phyloP scores from a whole-genome alignment of 164 flowering plant genomes.

The Chloranthus sessilifolius region DNA sequence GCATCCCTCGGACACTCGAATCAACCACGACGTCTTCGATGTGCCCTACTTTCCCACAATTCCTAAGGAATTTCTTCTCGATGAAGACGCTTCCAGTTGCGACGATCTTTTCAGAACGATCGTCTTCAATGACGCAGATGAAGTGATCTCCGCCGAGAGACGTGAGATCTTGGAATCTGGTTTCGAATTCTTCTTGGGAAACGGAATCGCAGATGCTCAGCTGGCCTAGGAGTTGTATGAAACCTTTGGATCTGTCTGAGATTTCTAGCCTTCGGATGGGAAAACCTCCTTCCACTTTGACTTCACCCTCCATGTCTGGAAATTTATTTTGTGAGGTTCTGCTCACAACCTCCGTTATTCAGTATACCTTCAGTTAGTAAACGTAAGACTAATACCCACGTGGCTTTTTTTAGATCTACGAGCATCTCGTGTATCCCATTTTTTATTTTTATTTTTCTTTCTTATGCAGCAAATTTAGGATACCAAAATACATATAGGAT shows the following conservation, averaged over 20 bases:
- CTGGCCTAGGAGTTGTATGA: slow-evolving; percentile 62
- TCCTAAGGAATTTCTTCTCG: slow-evolving; percentile 76
- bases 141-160: slow-evolving; percentile 61
- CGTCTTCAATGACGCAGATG: slow-evolving; percentile 79
- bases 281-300: slow-evolving; percentile 1
- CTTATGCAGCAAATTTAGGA: too few relatives aligned
- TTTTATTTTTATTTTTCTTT: too few relatives aligned
- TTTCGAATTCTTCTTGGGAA: slow-evolving; percentile 53
- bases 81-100: slow-evolving; percentile 79
- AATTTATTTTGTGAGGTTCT: too few relatives aligned
- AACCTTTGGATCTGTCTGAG: slow-evolving; percentile 68
- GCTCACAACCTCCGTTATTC: too few relatives aligned
- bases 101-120: slow-evolving; percentile 36
- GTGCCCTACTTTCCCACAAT: slow-evolving; percentile 82
- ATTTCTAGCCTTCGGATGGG: slow-evolving; percentile 48
- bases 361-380: too few relatives aligned
- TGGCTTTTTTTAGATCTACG: too few relatives aligned
- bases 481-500: too few relatives aligned
- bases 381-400: too few relatives aligned
- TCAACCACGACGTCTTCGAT: slow-evolving; percentile 92
- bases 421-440: too few relatives aligned
- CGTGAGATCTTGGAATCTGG: slow-evolving; percentile 53
- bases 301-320: slow-evolving; percentile 4
- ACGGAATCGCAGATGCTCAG: slow-evolving; percentile 56
- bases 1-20: slow-evolving; percentile 53